A percentile compares a stretch with the other conserved stretches of the same genome.
Conservation (phyloP, 1,284 basidiomycete genomes). For the Sphagnurus paluster region DNA sequence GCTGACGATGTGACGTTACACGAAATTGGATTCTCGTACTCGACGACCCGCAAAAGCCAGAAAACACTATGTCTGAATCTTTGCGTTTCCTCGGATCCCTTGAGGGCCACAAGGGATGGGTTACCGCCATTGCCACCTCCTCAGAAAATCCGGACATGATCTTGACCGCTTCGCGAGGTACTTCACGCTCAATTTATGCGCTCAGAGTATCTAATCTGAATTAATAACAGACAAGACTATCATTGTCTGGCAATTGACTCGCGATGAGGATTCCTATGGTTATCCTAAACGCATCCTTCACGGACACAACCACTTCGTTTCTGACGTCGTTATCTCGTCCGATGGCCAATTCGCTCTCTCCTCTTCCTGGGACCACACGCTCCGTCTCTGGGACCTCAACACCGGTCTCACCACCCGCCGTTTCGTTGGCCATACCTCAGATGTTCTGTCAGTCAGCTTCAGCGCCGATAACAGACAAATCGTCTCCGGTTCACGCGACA, state of each 20-base stretch:
- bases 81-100: constrained; percentile 92
- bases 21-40: constrained; percentile 24
- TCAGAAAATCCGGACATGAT: constrained; percentile 98
- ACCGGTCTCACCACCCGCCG: constrained; percentile 92
- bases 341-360: constrained; percentile 99
- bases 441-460: constrained; percentile 98
- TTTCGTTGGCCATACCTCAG: constrained; percentile 98
- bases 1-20: constrained; percentile 48
- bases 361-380: constrained; percentile 99
- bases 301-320: constrained; percentile 99
- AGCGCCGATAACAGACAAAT: constrained; percentile 98
- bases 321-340: constrained; percentile 97
- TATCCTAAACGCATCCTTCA: constrained; percentile 97
- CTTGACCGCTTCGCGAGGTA: constrained; percentile 95
- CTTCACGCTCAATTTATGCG: constrained; percentile 28
- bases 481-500: constrained; percentile 97
- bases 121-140: constrained; percentile 95
- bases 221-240: constrained; percentile 90
- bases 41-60: constrained; percentile 38
- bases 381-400: constrained; percentile 99
- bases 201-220: constrained; percentile 21
- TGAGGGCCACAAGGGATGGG: constrained; percentile 95
- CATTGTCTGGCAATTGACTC: constrained; percentile 99
- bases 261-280: constrained; percentile 91
- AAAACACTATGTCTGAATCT: constrained; percentile 76